Base-by-base conservation (phyloP, 805 yeast genomes). In the Barnettozyma botsteinii region DNA sequence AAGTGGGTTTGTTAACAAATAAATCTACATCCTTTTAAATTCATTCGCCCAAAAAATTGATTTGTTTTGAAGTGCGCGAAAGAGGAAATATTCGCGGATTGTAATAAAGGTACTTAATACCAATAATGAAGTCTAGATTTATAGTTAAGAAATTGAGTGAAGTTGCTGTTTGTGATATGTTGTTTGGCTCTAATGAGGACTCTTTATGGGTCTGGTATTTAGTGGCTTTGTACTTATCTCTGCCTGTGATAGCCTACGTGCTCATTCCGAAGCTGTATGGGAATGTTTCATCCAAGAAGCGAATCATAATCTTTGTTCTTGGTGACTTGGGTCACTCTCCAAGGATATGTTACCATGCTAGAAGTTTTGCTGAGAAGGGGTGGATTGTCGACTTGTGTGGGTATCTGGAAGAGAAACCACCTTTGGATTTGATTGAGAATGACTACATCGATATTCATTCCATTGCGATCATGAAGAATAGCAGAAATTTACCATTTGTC, bases 241-340 rank as follows among this genome's bases (percentile, higher is more conserved):
- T 73, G 2, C 71, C 72, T 0, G 8, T 63, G 3, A 31, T 61
- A 9, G 54, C 51, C 7, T 68, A 66, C 40, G 38, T 53, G 7
- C 21, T 59, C 1, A 41, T 67, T 18, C 73, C 73, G 1, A 57
- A 35, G 34, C n/a, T 66, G 10, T 57, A 55, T 38, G 71, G 66
- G 10, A 52, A 53, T 38, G 56, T 53, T 25, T 59, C 65, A 7
- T 48, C 61, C 5, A 60, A 68, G 43, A 76, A 70, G 46, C 73
- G 86, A 38, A 79, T 86, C 6, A 71, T 84, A 9, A 77, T 93
- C 15, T 72, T 86, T 47, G 98, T 93, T 3, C 65, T 93, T 15
- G 98, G 98, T 2, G 98, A 91, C 56, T 57, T 93, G 39, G 96
- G 96, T 12, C 95, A 88, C 56, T 89, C 97, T 0, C 98, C 98